phyloP scores from a whole-genome alignment of 1,284 basidiomycete genomes.

The Ceratobasidium sp. region DNA sequence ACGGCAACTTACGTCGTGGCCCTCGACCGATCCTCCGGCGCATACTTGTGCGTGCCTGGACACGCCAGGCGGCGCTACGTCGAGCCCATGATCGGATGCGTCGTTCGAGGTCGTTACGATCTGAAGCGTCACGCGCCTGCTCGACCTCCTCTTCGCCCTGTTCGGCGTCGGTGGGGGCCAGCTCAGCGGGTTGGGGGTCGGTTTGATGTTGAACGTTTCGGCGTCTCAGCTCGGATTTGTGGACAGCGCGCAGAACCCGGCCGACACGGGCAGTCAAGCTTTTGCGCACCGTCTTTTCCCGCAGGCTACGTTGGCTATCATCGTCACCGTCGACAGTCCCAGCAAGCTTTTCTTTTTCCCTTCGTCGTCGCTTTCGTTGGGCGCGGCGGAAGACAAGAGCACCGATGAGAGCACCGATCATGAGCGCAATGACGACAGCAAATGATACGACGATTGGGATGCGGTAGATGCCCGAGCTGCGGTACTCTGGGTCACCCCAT shows the following conservation, averaged over 20 bases:
- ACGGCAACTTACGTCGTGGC: slow-evolving; percentile 21
- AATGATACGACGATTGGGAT: slow-evolving; percentile 40
- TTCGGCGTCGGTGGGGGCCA: slow-evolving; percentile 12
- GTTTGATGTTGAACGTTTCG: neutral
- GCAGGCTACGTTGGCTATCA: neutral
- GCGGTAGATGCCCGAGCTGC: slow-evolving; percentile 35
- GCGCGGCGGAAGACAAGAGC: slow-evolving; percentile 21
- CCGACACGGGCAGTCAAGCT: slow-evolving; percentile 1
- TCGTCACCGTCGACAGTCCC: neutral
- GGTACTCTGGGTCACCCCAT: slow-evolving; percentile 22
- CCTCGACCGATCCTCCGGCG: slow-evolving; percentile 10
- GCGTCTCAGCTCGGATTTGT: neutral
- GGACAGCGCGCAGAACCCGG: neutral
- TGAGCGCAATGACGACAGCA: slow-evolving; percentile 40
- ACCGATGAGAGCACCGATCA: slow-evolving; percentile 39
- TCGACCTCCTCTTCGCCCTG: slow-evolving; percentile 14
- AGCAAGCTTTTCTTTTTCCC: slow-evolving; percentile 15
- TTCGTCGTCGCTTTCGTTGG: slow-evolving; percentile 7
- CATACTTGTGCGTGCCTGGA: slow-evolving; percentile 34
- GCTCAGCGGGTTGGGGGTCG: neutral
- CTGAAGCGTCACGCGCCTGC: neutral
- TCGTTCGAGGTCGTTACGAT: slow-evolving; percentile 2
- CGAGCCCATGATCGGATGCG: slow-evolving; percentile 37
- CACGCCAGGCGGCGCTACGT: slow-evolving; percentile 21
- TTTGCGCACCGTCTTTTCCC: slow-evolving; percentile 6